phyloP scores from a whole-genome alignment of 23 red algal genomes.

The Gracilaria vermiculophylla region DNA sequence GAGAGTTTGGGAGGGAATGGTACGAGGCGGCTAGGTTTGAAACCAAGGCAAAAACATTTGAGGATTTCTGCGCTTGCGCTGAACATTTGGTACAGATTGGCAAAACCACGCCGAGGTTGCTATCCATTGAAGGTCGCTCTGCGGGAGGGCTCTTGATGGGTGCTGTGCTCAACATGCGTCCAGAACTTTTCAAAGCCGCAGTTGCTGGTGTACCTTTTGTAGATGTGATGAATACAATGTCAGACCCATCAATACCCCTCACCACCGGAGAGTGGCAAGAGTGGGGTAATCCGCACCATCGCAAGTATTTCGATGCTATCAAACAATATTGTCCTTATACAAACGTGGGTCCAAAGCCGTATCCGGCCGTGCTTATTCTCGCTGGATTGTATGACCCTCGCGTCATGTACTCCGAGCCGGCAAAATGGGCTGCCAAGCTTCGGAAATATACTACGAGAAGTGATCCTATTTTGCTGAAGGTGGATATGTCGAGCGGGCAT shows the following conservation, averaged over 20 bases:
- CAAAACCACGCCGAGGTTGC: constrained; percentile 16
- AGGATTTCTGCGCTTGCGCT: constrained; percentile 80
- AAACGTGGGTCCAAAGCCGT: constrained; percentile 67
- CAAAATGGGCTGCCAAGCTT: constrained; percentile 81
- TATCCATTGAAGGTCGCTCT: constrained; percentile 80
- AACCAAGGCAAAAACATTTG: constrained; percentile 83
- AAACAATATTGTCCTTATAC: constrained; percentile 71
- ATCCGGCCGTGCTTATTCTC: constrained; percentile 79
- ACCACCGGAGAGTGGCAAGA: constrained; percentile 89
- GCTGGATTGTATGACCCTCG: constrained; percentile 86
- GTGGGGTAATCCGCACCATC: constrained; percentile 83
- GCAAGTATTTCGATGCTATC: constrained; percentile 76
- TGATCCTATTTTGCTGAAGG: constrained; percentile 69
- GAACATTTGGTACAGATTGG: constrained; percentile 37
- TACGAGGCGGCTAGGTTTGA: constrained; percentile 79
- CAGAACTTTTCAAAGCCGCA: constrained; percentile 77
- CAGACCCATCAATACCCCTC: constrained; percentile 84
- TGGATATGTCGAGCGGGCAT: constrained; percentile 76
- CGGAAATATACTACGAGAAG: constrained; percentile 60
- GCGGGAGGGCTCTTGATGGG: constrained; percentile 84
- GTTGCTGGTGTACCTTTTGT: constrained; percentile 89
- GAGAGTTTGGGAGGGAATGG: constrained; percentile 76
- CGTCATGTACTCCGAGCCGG: constrained; percentile 77
- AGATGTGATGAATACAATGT: constrained; percentile 91
- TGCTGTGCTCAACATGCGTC: constrained; percentile 82